Conservation (phyloP, 148 eudicot genomes). For the Fagopyrum tataricum region DNA sequence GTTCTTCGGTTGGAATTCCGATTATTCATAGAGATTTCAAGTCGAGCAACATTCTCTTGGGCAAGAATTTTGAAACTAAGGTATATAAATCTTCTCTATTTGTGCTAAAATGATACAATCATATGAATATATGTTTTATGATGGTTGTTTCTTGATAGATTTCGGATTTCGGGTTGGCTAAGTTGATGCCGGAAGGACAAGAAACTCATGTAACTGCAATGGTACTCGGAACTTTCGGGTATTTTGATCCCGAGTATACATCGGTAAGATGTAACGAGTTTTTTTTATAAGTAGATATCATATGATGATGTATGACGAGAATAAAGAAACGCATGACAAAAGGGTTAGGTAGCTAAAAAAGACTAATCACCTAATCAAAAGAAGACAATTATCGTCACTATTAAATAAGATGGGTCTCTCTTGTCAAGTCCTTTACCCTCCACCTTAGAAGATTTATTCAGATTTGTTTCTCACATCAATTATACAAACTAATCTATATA, state of each 20-base stretch:
- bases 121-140: neutral
- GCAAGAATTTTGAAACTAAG: conserved; percentile 77
- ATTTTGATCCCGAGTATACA: conserved; percentile 92
- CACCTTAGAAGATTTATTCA: too few species aligned
- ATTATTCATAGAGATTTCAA: conserved; percentile 94
- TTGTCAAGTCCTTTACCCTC: neutral
- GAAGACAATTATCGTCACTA: neutral
- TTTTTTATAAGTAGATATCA: neutral
- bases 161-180: conserved; percentile 96
- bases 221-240: conserved; percentile 94
- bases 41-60: conserved; percentile 86
- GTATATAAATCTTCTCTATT: conserved; percentile 19
- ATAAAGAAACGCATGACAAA: neutral
- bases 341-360: conserved; percentile 5
- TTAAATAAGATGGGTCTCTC: neutral
- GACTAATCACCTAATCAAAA: conserved; percentile 5
- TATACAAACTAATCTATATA: too few species aligned
- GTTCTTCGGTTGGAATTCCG: conserved; percentile 88
- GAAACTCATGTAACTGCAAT: conserved; percentile 70
- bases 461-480: too few species aligned
- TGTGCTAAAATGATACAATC: neutral
- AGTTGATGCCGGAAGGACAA: conserved; percentile 91
- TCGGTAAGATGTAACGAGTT: conserved; percentile 36
- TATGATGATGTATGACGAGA: neutral
- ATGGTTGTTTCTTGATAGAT: conserved; percentile 33